phyloP scores from a whole-genome alignment of 495 filamentous ascomycete genomes.

The Polyplosphaeria fusca region DNA sequence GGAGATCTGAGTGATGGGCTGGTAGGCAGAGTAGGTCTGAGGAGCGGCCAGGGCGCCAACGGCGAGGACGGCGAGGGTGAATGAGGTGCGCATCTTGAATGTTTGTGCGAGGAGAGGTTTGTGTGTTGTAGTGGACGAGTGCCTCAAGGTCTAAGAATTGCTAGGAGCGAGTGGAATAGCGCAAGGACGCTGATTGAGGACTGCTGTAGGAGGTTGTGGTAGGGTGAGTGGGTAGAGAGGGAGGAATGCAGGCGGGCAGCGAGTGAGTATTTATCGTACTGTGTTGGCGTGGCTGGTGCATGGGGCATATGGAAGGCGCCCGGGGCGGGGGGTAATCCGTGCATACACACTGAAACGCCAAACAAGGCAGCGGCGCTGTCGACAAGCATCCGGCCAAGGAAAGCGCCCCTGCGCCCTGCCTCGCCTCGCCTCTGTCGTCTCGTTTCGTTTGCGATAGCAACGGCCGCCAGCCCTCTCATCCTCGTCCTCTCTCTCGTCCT shows the following conservation, averaged over 20 bases:
- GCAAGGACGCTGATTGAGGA: not conserved
- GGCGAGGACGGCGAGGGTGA: conserved; percentile 24
- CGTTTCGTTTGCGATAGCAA: not conserved
- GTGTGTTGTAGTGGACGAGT: conserved; percentile 2
- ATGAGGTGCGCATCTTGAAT: conserved; percentile 27
- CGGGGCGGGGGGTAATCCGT: no score
- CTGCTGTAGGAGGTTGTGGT: not conserved
- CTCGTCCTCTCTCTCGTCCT: no score
- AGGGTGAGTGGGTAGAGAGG: not conserved
- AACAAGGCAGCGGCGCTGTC: not conserved
- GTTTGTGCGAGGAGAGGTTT: not conserved
- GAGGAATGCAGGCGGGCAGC: not conserved
- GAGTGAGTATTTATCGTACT: not conserved
- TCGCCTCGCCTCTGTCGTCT: no score
- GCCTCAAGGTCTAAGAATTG: not conserved
- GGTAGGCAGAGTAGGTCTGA: not conserved
- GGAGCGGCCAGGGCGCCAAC: conserved; percentile 12
- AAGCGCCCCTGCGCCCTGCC: no score
- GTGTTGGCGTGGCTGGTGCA: not conserved
- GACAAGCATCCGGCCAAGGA: not conserved
- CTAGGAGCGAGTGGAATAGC: not conserved
- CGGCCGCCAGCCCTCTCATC: no score
- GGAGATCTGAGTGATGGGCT: conserved; percentile 30
- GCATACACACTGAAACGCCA: no score
- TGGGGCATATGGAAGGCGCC: no score